Conservation (phyloP, 805 yeast species). For the Candida nonsorbophila region DNA sequence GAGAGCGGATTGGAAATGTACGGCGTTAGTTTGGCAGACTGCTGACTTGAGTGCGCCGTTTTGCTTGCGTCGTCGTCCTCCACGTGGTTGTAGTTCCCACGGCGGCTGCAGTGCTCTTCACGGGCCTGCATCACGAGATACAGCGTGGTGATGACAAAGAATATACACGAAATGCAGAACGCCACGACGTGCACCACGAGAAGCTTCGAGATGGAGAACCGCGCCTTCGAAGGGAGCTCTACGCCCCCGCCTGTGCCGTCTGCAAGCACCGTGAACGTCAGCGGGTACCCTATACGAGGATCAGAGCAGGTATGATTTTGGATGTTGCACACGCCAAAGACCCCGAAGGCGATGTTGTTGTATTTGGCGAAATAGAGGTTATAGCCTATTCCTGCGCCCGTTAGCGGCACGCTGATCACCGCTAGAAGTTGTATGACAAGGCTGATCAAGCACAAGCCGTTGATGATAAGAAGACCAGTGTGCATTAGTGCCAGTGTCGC, state of each 20-base stretch:
- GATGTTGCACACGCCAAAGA: constrained; percentile 37
- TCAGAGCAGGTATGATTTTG: constrained; percentile 21
- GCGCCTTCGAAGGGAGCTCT: constrained; percentile 35
- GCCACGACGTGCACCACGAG: constrained; percentile 38
- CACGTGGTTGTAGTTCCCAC: too few species aligned
- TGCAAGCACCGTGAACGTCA: too few species aligned
- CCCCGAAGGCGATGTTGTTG: constrained; percentile 33
- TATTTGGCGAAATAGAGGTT: constrained; percentile 25
- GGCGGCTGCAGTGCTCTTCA: too few species aligned
- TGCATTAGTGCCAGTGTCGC: constrained; percentile 13
- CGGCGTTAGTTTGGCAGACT: too few species aligned
- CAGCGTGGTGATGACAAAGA: constrained; percentile 12
- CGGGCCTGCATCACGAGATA: too few species aligned
- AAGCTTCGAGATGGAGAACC: constrained; percentile 34
- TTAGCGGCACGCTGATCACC: constrained; percentile 37
- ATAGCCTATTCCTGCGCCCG: constrained; percentile 18
- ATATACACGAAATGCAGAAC: constrained; percentile 22
- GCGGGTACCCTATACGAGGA: constrained; percentile 33
- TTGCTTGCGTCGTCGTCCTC: too few species aligned
- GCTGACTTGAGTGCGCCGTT: neutral
- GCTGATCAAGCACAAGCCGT: constrained; percentile 23
- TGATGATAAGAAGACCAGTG: constrained; percentile 23
- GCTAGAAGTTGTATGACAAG: constrained; percentile 33
- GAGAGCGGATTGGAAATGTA: too few species aligned
- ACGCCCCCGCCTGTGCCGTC: constrained; percentile 16